Base-by-base conservation (phyloP, 352 stramenopile genomes). In the Globisporangium camurandrum region DNA sequence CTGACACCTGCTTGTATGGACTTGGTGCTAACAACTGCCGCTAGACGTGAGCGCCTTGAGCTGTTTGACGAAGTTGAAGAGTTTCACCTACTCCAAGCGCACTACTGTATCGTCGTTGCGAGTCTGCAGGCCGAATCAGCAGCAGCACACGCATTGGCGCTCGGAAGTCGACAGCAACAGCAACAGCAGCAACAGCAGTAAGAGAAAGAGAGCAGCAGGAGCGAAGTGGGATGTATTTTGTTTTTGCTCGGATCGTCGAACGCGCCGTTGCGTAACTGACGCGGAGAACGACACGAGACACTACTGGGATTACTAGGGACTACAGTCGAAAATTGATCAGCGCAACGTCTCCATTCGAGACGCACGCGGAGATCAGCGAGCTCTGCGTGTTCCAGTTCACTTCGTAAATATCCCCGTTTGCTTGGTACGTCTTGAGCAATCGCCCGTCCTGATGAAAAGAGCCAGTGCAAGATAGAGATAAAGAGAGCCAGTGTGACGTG, bases 341-440 rank as follows among this genome's bases (percentile, higher is more conserved):
- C 64, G 80, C 75, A 54, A 95, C 74, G 64, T 93, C 79, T 59
- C 81, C 81, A 49, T 78, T 92, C 40, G 84, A 93, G 44, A 88
- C 81, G 62, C 84, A 93, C 39, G 84, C 84, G 41, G 84, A 81
- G 66, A 96, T 84, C 62, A 90, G 68, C 62, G 79, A 77, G 49
- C 86, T 84, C 57, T 88, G 61, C 58, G 81, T 76, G 75, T 98
- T 98, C 96, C 96, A 99, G 64, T 96, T 96, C 57, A 99, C 94
- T 74, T 99, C 96, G 80, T 98, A 99, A 73, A 98, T 98, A 78
- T 99, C 96, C 44, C 89, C 89, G 69, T 86, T 83, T 44, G 83
- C 86, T 71, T 95, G 73, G 65, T 91, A 95, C 66, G 77, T 87
- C 69, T 93, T 93, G 40, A 86, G 67, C 61, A 95, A 70, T 36